Evolutionary conservation across 108 stramenopile genomes (phyloP), one percentile per base, ranked within the genome.

Genomic region (Stephanodiscus triporus): DNA sequence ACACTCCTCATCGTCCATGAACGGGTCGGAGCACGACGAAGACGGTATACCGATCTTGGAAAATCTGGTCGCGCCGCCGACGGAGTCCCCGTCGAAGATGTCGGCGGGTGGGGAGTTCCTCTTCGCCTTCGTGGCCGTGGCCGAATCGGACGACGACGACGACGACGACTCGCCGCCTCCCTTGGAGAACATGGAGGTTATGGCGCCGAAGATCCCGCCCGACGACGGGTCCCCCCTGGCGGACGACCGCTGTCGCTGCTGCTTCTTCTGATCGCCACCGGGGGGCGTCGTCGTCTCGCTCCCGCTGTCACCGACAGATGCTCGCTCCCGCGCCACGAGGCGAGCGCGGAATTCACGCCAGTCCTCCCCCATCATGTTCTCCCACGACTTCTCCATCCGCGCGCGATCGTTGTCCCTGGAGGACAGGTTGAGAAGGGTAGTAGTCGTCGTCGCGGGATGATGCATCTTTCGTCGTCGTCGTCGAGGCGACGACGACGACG

Each of bases 341-440:
- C 88, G 86, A 42, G 94, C 94, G 19, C 94, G 88, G 71, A 95
- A 95, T 13, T 88, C 78, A 30, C 94, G 81, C 94, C 94, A 95
- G 62, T 95, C 91, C 29, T 88, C 79, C 43, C 81, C 90, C 89
- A 95, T 95, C 76, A 85, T 82, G 47, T 91, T 71, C 82, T 94
- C 93, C 71, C 88, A 77, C 26, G 74, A 70, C 43, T 89, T 86
- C 73, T 94, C 93, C 74, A 89, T 86, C 6, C 85, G 86, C 10
- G 93, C 93, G 32, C 93, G 86, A 38, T 89, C 90, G 32, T 86
- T 89, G 70, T 90, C 85, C 72, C 87, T 88, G 27, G 70, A 36
- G 50, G 66, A 36, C 11, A 63, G 79, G 38, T 55, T 72, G 61
- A 10, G 40, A 7, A 54, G 34, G 36, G 58, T 38, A 5, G 70